A percentile compares a stretch with the other conserved stretches of the same genome.
Conservation (phyloP, 805 yeast species). For the Wickerhamomyces rabaulensis region DNA sequence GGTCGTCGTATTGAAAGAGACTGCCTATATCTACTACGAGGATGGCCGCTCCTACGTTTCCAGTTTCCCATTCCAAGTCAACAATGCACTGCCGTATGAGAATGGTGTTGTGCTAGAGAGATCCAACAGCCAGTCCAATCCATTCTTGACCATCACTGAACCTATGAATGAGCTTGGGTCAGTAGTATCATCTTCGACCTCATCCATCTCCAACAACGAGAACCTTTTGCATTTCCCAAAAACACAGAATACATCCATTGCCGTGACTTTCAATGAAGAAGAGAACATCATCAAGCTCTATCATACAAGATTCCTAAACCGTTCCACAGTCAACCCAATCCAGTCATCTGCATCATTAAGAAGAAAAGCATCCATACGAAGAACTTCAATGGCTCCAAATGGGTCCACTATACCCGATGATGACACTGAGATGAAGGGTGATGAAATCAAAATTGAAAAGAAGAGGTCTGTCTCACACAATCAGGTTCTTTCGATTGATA, state of each 20-base stretch:
- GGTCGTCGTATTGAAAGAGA: slow-evolving; percentile 55
- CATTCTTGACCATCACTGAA: slow-evolving; percentile 64
- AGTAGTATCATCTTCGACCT: slow-evolving; percentile 64
- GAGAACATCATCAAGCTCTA: slow-evolving; percentile 47
- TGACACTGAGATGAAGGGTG: not conserved
- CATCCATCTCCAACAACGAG: slow-evolving; percentile 56
- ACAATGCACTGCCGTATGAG: slow-evolving; percentile 56
- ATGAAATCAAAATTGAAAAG: slow-evolving; percentile 16
- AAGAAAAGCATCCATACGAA: slow-evolving; percentile 21
- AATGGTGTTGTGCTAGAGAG: slow-evolving; percentile 65
- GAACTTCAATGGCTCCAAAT: slow-evolving; percentile 5
- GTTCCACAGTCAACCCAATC: slow-evolving; percentile 4
- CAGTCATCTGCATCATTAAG: slow-evolving; percentile 1
- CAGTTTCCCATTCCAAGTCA: slow-evolving; percentile 65
- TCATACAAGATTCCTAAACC: slow-evolving; percentile 43
- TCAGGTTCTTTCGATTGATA: slow-evolving; percentile 36
- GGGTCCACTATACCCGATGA: slow-evolving; percentile 2
- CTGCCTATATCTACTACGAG: slow-evolving; percentile 56
- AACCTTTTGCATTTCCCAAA: slow-evolving; percentile 51
- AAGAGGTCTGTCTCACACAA: slow-evolving; percentile 32
- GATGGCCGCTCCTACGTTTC: slow-evolving; percentile 56
- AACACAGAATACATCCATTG: slow-evolving; percentile 34
- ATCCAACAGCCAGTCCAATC: slow-evolving; percentile 17
- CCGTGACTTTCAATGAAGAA: slow-evolving; percentile 49
- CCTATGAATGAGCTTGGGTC: slow-evolving; percentile 72